These are phyloP conservation scores for Geotrichum aggregatum DNA, from an alignment of 1,139 yeast species.

Conservation along the genomic window DNA sequence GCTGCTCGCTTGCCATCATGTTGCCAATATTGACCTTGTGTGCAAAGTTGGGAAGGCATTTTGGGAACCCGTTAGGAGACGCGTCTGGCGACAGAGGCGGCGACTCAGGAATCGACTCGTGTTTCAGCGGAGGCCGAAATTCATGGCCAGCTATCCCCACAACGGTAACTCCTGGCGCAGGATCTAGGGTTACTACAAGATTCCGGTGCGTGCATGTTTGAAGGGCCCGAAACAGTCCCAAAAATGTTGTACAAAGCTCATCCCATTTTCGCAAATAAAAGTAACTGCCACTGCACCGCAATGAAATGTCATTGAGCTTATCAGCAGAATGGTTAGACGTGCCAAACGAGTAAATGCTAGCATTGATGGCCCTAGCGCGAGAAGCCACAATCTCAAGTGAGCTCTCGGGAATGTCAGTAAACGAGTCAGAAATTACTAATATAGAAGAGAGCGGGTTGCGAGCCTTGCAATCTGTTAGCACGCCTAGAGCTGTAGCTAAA, in stretches of 20 bases:
- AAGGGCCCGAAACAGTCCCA: constrained; percentile 13
- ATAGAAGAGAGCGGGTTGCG: constrained; percentile 22
- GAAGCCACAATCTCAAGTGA: not conserved
- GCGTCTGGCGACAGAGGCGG: not conserved
- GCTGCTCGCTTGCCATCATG: constrained; percentile 25
- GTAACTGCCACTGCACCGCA: constrained; percentile 18
- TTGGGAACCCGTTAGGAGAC: constrained; percentile 1
- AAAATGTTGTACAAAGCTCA: constrained; percentile 13
- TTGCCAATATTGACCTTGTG: constrained; percentile 24
- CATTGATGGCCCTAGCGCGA: not conserved
- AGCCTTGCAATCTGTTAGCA: constrained; percentile 18
- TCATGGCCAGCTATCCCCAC: constrained; percentile 19
- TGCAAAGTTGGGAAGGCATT: too few relatives aligned
- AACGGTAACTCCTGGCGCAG: constrained; percentile 22
- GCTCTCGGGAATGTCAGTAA: constrained; percentile 3
- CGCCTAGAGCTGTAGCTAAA: constrained; percentile 12
- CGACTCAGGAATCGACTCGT: too few relatives aligned
- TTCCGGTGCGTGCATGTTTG: constrained; percentile 20
- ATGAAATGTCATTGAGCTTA: constrained; percentile 10
- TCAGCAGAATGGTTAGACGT: constrained; percentile 20
- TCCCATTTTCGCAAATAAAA: constrained; percentile 21
- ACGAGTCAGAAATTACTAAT: constrained; percentile 22
- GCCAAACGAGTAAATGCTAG: constrained; percentile 21
- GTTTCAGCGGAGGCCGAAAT: too few relatives aligned
- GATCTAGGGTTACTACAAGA: constrained; percentile 22